Conservation (phyloP, 805 yeast genomes). For the Kuraishia molischiana region DNA sequence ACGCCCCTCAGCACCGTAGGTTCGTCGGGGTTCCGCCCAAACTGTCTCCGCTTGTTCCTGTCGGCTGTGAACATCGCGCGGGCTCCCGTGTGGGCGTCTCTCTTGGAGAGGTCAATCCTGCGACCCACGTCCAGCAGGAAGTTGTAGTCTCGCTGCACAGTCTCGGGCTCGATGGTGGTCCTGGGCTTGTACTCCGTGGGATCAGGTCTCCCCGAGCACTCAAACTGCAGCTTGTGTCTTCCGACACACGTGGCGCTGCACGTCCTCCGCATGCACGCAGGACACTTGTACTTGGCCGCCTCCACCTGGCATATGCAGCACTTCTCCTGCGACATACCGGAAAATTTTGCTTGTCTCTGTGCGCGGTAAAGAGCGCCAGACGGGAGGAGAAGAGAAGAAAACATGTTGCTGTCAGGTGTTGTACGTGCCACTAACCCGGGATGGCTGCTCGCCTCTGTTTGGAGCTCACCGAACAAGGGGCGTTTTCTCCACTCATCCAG, state of each 20-base stretch:
- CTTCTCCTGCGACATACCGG: not conserved
- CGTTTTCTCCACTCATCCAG: no score
- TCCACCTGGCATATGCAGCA: slow-evolving; percentile 37
- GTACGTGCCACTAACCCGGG: not conserved
- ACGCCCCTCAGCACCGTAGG: slow-evolving; percentile 47
- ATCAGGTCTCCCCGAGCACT: slow-evolving; percentile 62
- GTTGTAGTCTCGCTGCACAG: slow-evolving; percentile 78
- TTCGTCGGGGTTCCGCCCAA: slow-evolving; percentile 8
- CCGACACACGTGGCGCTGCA: slow-evolving; percentile 69
- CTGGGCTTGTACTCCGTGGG: slow-evolving; percentile 47
- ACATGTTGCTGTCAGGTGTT: not conserved
- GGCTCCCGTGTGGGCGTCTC: slow-evolving; percentile 35
- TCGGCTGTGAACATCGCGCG: slow-evolving; percentile 26
- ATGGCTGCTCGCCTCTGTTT: not conserved
- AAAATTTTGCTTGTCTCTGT: no score
- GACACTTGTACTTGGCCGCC: slow-evolving; percentile 63
- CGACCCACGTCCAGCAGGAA: slow-evolving; percentile 56
- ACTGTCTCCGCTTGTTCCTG: slow-evolving; percentile 11
- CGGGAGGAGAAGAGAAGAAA: not conserved
- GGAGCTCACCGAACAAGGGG: not conserved
- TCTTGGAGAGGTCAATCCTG: slow-evolving; percentile 44
- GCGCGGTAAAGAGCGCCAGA: no score
- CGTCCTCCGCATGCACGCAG: slow-evolving; percentile 57
- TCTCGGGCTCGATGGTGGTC: slow-evolving; percentile 30
- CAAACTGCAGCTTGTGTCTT: slow-evolving; percentile 50